phyloP scores from a whole-genome alignment of 75 land plant genomes.

The Picea sitchensis region DNA sequence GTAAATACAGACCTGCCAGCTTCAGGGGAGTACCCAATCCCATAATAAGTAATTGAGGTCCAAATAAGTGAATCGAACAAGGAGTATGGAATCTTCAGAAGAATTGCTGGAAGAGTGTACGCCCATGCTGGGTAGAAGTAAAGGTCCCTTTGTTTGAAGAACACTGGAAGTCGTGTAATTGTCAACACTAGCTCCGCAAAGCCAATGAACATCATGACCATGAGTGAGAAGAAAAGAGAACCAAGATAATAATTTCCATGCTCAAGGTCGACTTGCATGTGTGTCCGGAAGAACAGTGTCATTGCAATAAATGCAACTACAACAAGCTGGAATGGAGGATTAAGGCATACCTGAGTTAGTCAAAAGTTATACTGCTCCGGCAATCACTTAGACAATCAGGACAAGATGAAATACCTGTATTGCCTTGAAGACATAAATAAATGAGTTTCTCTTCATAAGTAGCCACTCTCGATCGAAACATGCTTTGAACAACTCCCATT shows the following conservation, averaged over 20 bases:
- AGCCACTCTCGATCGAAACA: slow-evolving; percentile 58
- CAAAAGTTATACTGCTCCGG: background rate
- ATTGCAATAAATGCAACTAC: slow-evolving; percentile 33
- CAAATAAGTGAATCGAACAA: slow-evolving; percentile 44
- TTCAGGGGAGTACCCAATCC: slow-evolving; percentile 62
- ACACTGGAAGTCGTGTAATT: slow-evolving; percentile 46
- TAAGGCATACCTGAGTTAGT: background rate
- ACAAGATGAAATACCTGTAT: slow-evolving; percentile 42
- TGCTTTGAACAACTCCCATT: slow-evolving; percentile 65
- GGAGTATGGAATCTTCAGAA: slow-evolving; percentile 58
- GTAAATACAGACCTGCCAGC: slow-evolving; percentile 33
- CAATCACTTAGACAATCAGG: background rate
- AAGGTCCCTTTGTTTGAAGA: slow-evolving; percentile 64
- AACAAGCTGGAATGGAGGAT: slow-evolving; percentile 24
- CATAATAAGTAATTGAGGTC: slow-evolving; percentile 60
- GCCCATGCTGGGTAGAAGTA: slow-evolving; percentile 80
- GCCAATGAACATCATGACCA: slow-evolving; percentile 47
- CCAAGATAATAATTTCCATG: slow-evolving; percentile 45
- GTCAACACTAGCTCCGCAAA: slow-evolving; percentile 53
- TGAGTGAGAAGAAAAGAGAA: slow-evolving; percentile 49
- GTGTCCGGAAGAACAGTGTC: slow-evolving; percentile 67
- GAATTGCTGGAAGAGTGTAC: slow-evolving; percentile 44
- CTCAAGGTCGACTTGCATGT: slow-evolving; percentile 30
- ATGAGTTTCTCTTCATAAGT: slow-evolving; percentile 71
- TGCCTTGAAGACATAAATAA: slow-evolving; percentile 65